Evolutionary conservation across 2,329 filamentous ascomycete genomes (phyloP), one percentile per base, ranked within the genome.

Genomic region (Monilinia fructigena): DNA sequence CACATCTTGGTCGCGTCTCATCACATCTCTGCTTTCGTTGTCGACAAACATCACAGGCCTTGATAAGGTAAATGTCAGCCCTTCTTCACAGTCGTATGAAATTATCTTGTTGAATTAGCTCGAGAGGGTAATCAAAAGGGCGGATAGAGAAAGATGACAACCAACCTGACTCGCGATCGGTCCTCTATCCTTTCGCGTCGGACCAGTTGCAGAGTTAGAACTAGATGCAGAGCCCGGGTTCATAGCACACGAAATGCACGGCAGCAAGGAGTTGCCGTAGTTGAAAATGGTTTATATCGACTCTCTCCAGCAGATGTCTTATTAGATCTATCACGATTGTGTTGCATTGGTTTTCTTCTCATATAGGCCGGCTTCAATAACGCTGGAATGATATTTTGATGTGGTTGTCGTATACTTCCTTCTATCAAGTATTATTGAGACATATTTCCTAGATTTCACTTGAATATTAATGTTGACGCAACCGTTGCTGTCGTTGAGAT

Each of bases 21-120:
- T 88, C 85, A 76, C 86, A 89, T 78, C 83, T 86, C 70, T 87
- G 85, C 76, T 89, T 89, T 70, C 86, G 83, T 61, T 75, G 77
- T 59, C 85, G 81, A 75, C 85, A 87, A 40, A 81, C 85, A 71
- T 87, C 83, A 77, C 85, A 87, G 26, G 85, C 85, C 79, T 82
- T 73, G 20, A 64, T 67, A 50, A 20, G 45, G 38, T 26, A 38
- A 50, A 38, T 18, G 58, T 61, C 58, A 61, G 58, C 31, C 14
- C 20, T 4, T n/a, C n/a, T 50, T 26, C 4, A 11, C 20, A 50
- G 8, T 20, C 20, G 3, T 14, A 7, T 28, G 38, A 14, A 8
- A 58, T 20, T 18, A 42, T 26, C 3, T 26, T 23, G 2, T 26
- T 40, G 7, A 12, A 23, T 3, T 38, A 10, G 11, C 14, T 20